Percentiles rank a stretch among this genome's conserved stretches.
phyloP scores from a whole-genome alignment of 495 filamentous ascomycete species.

The Haplographium delicatum region DNA sequence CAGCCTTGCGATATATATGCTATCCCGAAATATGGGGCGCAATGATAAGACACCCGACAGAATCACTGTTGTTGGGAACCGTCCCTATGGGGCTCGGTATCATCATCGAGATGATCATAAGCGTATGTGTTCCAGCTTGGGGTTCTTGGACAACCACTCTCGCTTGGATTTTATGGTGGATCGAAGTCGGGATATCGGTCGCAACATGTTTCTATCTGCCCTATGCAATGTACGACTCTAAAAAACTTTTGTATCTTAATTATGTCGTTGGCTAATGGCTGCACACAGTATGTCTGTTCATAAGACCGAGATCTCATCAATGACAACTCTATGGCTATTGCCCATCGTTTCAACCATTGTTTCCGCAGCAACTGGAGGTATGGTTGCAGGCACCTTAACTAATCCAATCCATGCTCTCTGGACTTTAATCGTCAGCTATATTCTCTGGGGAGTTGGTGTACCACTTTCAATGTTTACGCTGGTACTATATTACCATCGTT shows the following conservation, averaged over 20 bases:
- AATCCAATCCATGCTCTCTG: conserved; percentile 46
- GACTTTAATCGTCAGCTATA: conserved; percentile 51
- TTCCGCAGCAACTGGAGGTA: conserved; percentile 47
- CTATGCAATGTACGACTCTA: conserved; percentile 44
- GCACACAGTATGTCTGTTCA: conserved; percentile 12
- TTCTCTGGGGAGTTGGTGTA: conserved; percentile 54
- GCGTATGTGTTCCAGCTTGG: conserved; percentile 50
- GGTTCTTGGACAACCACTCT: conserved; percentile 29
- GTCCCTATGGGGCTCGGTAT: conserved; percentile 59
- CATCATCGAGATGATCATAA: conserved; percentile 49
- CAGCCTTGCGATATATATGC: conserved; percentile 46
- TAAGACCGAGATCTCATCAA: conserved; percentile 20
- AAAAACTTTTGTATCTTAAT: not conserved
- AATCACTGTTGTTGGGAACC: conserved; percentile 56
- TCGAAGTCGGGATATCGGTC: conserved; percentile 47
- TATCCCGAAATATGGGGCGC: conserved; percentile 50
- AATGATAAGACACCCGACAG: conserved; percentile 51
- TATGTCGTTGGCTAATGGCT: not conserved
- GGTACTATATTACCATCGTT: conserved; percentile 54
- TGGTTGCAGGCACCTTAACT: conserved; percentile 47
- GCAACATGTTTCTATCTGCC: conserved; percentile 44
- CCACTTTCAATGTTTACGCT: conserved; percentile 49
- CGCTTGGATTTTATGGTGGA: conserved; percentile 53
- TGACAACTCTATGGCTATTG: conserved; percentile 56
- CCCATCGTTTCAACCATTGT: conserved; percentile 55